Percentiles rank a stretch among this genome's conserved stretches.
phyloP scores from a whole-genome alignment of 2,329 filamentous ascomycete species.

The Aspergillus flavus region DNA sequence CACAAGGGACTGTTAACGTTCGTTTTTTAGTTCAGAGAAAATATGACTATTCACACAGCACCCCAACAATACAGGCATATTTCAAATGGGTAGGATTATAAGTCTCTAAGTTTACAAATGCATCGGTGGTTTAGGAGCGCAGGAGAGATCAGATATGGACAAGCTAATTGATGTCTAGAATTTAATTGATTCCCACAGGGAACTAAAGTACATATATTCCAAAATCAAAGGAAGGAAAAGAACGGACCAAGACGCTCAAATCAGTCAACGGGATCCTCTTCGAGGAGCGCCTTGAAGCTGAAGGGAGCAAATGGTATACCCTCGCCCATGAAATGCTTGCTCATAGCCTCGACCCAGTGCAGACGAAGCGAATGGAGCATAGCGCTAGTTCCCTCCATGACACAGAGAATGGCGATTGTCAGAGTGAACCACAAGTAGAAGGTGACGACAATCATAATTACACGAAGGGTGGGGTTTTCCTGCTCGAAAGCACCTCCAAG shows the following conservation, averaged over 20 bases:
- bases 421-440: conserved; percentile 92
- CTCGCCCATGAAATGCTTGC: conserved; percentile 92
- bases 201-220: conserved; percentile 12
- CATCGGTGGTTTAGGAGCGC: conserved; percentile 9
- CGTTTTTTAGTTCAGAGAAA: not conserved
- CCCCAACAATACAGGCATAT: not conserved
- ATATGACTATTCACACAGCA: not conserved
- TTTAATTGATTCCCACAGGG: conserved; percentile 9
- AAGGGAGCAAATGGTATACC: conserved; percentile 87
- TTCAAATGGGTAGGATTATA: not conserved
- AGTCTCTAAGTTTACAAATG: conserved; percentile 10
- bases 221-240: conserved; percentile 17
- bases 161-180: not conserved
- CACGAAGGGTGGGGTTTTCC: conserved; percentile 65
- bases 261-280: conserved; percentile 68
- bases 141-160: not conserved
- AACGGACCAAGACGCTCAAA: conserved; percentile 14
- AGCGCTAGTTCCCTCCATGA: conserved; percentile 95
- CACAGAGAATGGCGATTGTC: conserved; percentile 76
- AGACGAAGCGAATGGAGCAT: conserved; percentile 92
- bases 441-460: conserved; percentile 76
- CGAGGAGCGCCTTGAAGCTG: conserved; percentile 79
- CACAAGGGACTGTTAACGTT: not conserved
- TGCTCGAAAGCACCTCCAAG: conserved; percentile 73
- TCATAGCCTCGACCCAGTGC: conserved; percentile 97